These are phyloP conservation scores for Thamnidium elegans DNA, from an alignment of 192 early-diverging fungal species.

Conservation along the genomic window DNA sequence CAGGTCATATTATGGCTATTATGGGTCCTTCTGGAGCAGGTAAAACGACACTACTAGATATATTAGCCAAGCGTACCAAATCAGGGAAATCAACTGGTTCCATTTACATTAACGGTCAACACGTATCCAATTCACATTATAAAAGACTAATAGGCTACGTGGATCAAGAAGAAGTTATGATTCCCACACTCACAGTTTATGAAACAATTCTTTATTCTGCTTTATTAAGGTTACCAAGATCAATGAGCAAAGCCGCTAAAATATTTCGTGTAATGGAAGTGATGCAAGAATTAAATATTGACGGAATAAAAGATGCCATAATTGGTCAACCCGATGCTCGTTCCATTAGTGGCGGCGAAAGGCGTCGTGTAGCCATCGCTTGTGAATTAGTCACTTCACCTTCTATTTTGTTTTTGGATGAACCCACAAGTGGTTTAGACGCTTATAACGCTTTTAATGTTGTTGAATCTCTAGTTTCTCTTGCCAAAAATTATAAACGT, in stretches of 20 bases:
- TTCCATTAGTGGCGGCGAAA: constrained; percentile 91
- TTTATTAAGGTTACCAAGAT: constrained; percentile 70
- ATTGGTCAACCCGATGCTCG: constrained; percentile 74
- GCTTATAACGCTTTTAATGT: constrained; percentile 94
- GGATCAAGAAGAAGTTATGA: constrained; percentile 55
- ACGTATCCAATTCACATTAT: constrained; percentile 62
- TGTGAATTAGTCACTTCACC: constrained; percentile 91
- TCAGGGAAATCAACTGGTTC: constrained; percentile 66
- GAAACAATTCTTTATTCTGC: constrained; percentile 90
- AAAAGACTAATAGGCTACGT: constrained; percentile 75
- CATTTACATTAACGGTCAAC: constrained; percentile 75
- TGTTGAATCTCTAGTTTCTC: constrained; percentile 78
- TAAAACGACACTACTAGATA: constrained; percentile 89
- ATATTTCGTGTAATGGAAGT: constrained; percentile 70
- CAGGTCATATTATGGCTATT: constrained; percentile 89
- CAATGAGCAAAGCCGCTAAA: constrained; percentile 67
- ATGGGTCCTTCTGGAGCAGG: constrained; percentile 93
- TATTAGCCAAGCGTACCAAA: constrained; percentile 77
- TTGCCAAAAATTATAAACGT: constrained; percentile 74
- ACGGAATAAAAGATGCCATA: constrained; percentile 73
- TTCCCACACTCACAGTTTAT: constrained; percentile 62
- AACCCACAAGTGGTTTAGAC: constrained; percentile 84
- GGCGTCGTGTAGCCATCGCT: constrained; percentile 89
- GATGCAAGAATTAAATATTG: constrained; percentile 84
- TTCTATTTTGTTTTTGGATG: constrained; percentile 87